Evolutionary conservation across 345 rosid species (phyloP).

Genomic region (Brassica napus): Da-Ae NC_063450.1:17511501-17512000

Average conservation of each 20-base stretch:
- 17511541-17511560: conserved; percentile 49
- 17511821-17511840: conserved; percentile 66
- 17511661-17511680: conserved; percentile 51
- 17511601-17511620: conserved; percentile 38
- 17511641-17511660: conserved; percentile 46
- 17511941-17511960: conserved; percentile 71
- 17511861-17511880: conserved; percentile 76
- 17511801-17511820: conserved; percentile 51
- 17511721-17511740: conserved; percentile 52
- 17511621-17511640: conserved; percentile 42
- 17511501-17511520: conserved; percentile 54
- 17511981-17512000: conserved; percentile 78
- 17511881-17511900: conserved; percentile 58
- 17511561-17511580: conserved; percentile 47
- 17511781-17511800: conserved; percentile 53
- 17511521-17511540: conserved; percentile 47
- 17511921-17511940: conserved; percentile 82
- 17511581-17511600: conserved; percentile 43
- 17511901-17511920: conserved; percentile 65
- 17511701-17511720: conserved; percentile 40
- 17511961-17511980: conserved; percentile 91
- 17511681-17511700: conserved; percentile 46
- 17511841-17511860: conserved; percentile 83
- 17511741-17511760: conserved; percentile 56
- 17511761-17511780: conserved; percentile 55